Base-by-base conservation (phyloP, 169 alveolate genomes). In the Plasmodium gonderi region DNA sequence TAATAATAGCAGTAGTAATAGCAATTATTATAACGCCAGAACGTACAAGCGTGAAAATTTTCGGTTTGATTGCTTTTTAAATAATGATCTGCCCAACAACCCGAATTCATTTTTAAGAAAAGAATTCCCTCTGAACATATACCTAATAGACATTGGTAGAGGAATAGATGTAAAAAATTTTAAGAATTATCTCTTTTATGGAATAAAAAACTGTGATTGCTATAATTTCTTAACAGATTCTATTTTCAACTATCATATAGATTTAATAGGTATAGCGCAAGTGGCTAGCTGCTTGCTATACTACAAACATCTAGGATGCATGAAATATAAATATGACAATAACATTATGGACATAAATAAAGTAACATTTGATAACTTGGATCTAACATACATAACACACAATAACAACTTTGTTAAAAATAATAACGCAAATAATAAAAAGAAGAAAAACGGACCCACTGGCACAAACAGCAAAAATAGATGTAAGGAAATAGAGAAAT, bases 281-380 rank as follows among this genome's bases (percentile, higher is more conserved):
- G 75, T 87, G 68, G 93, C 93, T 74, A 76, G 93, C 90, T 74
- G 93, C 49, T 38, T 87, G 33, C 68, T 87, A 87, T 87, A 51
- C 31, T 87, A 60, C 51, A 87, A 76, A 12, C 93, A 87, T 38
- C 36, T 87, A 20, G 80, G 93, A 5, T n/a, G 68, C 79, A 38
- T 11, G 29, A 87, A 87, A 87, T 87, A 87, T 31, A 76, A 64
- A 45, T 87, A 76, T 65, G 93, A 87, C n/a, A 42, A 31, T 3
- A 87, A 20, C 31, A 75, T 87, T 26, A 33, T 36, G 23, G 93
- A 87, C 17, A 77, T 29, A 17, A 49, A 75, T 29, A 51, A 75
- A 11, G 47, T 79, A 1, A 17, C 36, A 14, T 31, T 87, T 6
- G 45, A 87, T n/a, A 87, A 87, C 33, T 68, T 87, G 31, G 68